A percentile compares a stretch with the other conserved stretches of the same genome.
These are phyloP conservation scores for Kuraishia molischiana DNA, from an alignment of 805 yeast genomes.

Conservation along the genomic window DNA sequence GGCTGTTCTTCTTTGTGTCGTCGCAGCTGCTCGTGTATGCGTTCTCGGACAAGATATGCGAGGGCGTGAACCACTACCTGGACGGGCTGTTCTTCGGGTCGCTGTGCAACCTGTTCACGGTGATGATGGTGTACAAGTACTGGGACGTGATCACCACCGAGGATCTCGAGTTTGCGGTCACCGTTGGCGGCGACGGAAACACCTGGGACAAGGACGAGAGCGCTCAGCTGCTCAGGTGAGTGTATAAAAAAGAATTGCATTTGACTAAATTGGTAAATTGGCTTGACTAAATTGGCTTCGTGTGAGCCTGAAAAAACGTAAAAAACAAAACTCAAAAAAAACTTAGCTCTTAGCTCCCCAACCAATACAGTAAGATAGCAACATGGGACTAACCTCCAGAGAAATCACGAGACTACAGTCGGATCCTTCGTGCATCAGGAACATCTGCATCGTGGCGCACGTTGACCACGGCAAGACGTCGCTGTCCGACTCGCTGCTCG, in stretches of 20 bases:
- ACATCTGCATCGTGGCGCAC: slow-evolving; percentile 93
- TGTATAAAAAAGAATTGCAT: too few species aligned
- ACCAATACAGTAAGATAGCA: too few species aligned
- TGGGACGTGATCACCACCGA: slow-evolving; percentile 96
- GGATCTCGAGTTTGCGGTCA: slow-evolving; percentile 70
- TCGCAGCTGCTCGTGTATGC: slow-evolving; percentile 78
- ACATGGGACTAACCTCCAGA: slow-evolving; percentile 50
- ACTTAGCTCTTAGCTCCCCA: too few species aligned
- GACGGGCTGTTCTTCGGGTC: slow-evolving; percentile 88
- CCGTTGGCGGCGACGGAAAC: not conserved
- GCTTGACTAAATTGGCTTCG: too few species aligned
- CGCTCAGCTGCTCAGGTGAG: not conserved
- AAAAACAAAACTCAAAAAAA: not conserved
- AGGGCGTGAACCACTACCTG: slow-evolving; percentile 68
- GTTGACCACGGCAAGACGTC: slow-evolving; percentile 99
- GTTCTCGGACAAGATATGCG: slow-evolving; percentile 58
- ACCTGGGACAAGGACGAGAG: slow-evolving; percentile 1
- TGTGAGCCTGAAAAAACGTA: too few species aligned
- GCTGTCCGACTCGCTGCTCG: slow-evolving; percentile 80
- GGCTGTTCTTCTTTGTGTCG: slow-evolving; percentile 60
- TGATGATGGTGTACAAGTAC: slow-evolving; percentile 92
- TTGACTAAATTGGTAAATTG: too few species aligned
- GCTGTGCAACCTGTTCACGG: slow-evolving; percentile 65
- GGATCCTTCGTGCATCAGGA: slow-evolving; percentile 63
- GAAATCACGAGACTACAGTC: slow-evolving; percentile 59